Evolutionary conservation across 1,139 yeast genomes (phyloP).

Genomic region (Candida tropicalis): DNA sequence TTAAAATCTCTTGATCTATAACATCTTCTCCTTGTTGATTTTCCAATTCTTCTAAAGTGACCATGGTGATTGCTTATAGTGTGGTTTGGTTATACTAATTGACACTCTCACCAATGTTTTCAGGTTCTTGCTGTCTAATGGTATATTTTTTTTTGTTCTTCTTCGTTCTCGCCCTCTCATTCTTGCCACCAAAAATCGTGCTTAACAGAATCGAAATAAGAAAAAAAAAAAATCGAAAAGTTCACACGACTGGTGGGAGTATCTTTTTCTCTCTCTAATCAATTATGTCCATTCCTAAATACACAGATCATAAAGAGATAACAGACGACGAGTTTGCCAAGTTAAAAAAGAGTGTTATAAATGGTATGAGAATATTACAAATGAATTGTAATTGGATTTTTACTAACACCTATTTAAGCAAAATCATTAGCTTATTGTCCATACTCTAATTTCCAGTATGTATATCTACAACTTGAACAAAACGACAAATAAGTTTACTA

Average conservation of each 20-base stretch:
- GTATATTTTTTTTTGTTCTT: neutral
- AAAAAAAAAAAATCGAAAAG: slow-evolving; percentile 4
- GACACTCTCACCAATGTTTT: neutral
- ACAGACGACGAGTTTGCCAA: slow-evolving; percentile 27
- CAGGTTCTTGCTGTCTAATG: no score
- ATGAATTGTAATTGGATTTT: neutral
- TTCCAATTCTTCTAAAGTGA: slow-evolving; percentile 71
- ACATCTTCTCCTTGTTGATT: slow-evolving; percentile 48
- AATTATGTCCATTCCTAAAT: slow-evolving; percentile 12
- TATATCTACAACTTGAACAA: slow-evolving; percentile 11
- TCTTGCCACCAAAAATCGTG: neutral
- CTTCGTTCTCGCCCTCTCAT: neutral
- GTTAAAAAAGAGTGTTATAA: slow-evolving; percentile 29
- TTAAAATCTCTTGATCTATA: slow-evolving; percentile 80
- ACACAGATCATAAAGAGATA: slow-evolving; percentile 16
- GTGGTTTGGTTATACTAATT: no score
- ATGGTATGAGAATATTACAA: slow-evolving; percentile 28
- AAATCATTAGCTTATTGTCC: slow-evolving; percentile 69
- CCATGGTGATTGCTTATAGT: slow-evolving; percentile 39
- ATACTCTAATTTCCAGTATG: slow-evolving; percentile 73
- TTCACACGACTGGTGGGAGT: slow-evolving; percentile 8
- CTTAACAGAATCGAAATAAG: neutral
- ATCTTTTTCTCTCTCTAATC: slow-evolving; percentile 1
- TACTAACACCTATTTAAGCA: slow-evolving; percentile 33
- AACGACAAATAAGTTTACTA: slow-evolving; percentile 8